These are phyloP conservation scores for Takashimella tepidaria DNA, from an alignment of 1,284 basidiomycete genomes.

Conservation along the genomic window DNA sequence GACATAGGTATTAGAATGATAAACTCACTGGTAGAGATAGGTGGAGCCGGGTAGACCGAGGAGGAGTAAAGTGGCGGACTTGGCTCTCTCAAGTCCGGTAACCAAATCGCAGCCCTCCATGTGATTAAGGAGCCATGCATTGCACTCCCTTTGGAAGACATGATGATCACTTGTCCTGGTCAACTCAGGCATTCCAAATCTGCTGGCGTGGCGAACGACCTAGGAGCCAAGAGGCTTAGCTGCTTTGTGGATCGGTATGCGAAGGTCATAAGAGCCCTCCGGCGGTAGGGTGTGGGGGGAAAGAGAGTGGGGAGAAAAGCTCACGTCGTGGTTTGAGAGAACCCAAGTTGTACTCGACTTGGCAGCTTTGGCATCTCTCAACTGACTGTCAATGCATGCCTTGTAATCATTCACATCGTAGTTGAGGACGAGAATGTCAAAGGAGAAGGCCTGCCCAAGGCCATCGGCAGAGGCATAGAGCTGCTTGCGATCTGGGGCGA, in stretches of 20 bases:
- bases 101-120: slow-evolving; percentile 20
- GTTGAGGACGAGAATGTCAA: slow-evolving; percentile 38
- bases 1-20: too few species aligned
- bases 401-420: slow-evolving; percentile 22
- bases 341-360: slow-evolving; percentile 39
- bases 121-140: slow-evolving; percentile 19
- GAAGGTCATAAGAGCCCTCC: too few species aligned
- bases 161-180: slow-evolving; percentile 1
- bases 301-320: neutral
- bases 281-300: too few species aligned
- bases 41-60: slow-evolving; percentile 39
- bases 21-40: slow-evolving; percentile 41
- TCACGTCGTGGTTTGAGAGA: slow-evolving; percentile 37
- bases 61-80: slow-evolving; percentile 35
- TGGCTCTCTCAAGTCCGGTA: slow-evolving; percentile 27
- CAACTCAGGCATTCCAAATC: slow-evolving; percentile 26
- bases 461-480: slow-evolving; percentile 34
- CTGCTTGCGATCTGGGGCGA: slow-evolving; percentile 30
- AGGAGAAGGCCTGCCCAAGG: slow-evolving; percentile 42
- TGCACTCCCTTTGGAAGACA: neutral
- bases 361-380: slow-evolving; percentile 19
- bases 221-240: too few species aligned
- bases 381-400: slow-evolving; percentile 21
- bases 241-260: too few species aligned
- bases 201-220: slow-evolving; percentile 39